Conservation (phyloP, 306 rosid genomes). For the Prunus fruticosa region DNA sequence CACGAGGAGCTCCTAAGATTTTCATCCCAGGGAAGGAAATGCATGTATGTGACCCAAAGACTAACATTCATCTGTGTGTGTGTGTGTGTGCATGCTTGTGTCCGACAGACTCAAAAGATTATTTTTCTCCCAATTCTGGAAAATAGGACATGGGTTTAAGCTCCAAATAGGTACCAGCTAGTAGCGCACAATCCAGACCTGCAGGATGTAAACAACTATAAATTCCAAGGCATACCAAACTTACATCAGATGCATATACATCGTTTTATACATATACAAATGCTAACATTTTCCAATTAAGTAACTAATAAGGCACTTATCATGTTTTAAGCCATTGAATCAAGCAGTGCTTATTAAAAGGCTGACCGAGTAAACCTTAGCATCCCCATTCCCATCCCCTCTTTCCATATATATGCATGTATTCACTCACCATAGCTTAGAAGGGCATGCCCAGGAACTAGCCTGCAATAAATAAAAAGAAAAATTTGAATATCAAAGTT, state of each 20-base stretch:
- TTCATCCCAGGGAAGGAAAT: background rate
- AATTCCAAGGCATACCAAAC: conserved; percentile 20
- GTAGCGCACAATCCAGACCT: conserved; percentile 93
- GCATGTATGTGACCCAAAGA: background rate
- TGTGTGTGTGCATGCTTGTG: background rate
- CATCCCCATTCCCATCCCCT: background rate
- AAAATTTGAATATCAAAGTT: conserved; percentile 15
- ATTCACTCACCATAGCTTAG: conserved; percentile 69
- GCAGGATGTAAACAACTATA: conserved; percentile 36
- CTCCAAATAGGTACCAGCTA: conserved; percentile 61
- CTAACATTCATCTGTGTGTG: too few species aligned
- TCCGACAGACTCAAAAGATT: background rate
- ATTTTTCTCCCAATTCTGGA: background rate
- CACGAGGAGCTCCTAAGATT: conserved; percentile 1
- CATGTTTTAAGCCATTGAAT: background rate
- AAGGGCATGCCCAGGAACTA: conserved; percentile 77
- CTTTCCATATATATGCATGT: background rate
- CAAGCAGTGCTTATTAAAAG: background rate
- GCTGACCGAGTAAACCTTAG: background rate
- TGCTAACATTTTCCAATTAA: background rate
- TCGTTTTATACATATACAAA: background rate
- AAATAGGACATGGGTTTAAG: conserved; percentile 14
- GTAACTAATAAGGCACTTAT: background rate
- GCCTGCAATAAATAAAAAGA: conserved; percentile 49
- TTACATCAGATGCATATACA: conserved; percentile 19